Percentiles rank a stretch among this genome's conserved stretches.
Evolutionary conservation across 257 asterid species (phyloP).

Genomic region (Cynanchum wilfordii): DNA sequence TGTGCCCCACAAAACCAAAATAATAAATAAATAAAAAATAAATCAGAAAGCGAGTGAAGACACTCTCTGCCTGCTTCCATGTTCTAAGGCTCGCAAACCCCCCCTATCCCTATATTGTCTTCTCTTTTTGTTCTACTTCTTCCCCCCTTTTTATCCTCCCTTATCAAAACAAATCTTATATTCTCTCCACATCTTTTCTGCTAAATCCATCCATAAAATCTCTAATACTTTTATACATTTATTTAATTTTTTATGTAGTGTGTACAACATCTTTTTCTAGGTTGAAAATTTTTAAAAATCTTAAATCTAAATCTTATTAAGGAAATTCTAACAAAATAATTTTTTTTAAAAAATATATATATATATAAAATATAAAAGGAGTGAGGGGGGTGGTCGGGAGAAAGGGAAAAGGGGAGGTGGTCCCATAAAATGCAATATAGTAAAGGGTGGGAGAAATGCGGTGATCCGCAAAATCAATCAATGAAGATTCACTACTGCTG

Average conservation of each 20-base stretch:
- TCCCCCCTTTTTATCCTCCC: not conserved
- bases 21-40: not conserved
- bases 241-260: too few relatives aligned
- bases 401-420: conserved; percentile 14
- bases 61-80: conserved; percentile 46
- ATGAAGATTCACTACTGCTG: conserved; percentile 13
- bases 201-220: too few relatives aligned
- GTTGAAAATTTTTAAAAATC: too few relatives aligned
- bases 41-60: conserved; percentile 11
- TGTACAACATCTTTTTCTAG: too few relatives aligned
- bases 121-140: conserved; percentile 24
- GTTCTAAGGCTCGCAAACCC: conserved; percentile 60
- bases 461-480: conserved; percentile 11
- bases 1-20: too few relatives aligned
- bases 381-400: too few relatives aligned
- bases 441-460: conserved; percentile 1
- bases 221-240: too few relatives aligned
- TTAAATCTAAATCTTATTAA: too few relatives aligned
- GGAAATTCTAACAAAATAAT: too few relatives aligned
- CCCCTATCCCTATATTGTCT: conserved; percentile 18
- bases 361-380: too few relatives aligned
- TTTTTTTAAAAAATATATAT: too few relatives aligned
- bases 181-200: too few relatives aligned
- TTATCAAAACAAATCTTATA: not conserved
- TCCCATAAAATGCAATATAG: not conserved